Conservation (phyloP, 2,329 filamentous ascomycete genomes). For the Fonsecaea nubica region DNA sequence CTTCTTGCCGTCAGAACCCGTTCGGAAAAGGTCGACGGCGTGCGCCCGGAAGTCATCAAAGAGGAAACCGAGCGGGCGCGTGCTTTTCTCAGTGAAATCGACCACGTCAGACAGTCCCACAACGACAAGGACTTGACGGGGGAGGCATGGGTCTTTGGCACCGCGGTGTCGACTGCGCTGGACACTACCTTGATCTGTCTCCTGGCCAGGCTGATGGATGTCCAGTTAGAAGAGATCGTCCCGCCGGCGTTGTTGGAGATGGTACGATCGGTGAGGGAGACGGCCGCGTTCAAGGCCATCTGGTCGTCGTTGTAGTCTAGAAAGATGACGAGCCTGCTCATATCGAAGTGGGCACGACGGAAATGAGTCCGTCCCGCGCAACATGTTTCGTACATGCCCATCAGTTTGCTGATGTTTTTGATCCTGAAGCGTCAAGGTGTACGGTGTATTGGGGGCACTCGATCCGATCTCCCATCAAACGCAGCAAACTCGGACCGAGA, state of each 20-base stretch:
- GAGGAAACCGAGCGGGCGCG: slow-evolving; percentile 11
- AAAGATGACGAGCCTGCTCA: background rate
- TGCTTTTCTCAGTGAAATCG: slow-evolving; percentile 7
- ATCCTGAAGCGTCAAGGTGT: background rate
- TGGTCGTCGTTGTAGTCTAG: slow-evolving; percentile 3
- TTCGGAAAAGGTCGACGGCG: slow-evolving; percentile 10
- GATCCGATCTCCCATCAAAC: background rate
- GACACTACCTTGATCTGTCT: slow-evolving; percentile 17
- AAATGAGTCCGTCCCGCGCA: slow-evolving; percentile 2
- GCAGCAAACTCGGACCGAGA: background rate
- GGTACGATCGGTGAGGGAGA: slow-evolving; percentile 1
- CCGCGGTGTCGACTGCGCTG: slow-evolving; percentile 8
- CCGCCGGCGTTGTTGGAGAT: slow-evolving; percentile 10
- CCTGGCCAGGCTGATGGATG: slow-evolving; percentile 11
- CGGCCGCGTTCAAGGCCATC: slow-evolving; percentile 8
- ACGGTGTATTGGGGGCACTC: background rate
- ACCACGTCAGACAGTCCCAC: background rate
- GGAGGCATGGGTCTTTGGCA: slow-evolving; percentile 14
- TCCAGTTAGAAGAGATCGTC: slow-evolving; percentile 16
- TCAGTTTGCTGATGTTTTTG: background rate
- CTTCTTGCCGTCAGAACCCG: background rate
- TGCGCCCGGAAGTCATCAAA: slow-evolving; percentile 6
- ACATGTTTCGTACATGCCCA: too few relatives aligned
- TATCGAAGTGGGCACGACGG: background rate
- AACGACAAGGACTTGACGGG: background rate